Percentiles rank a stretch among this genome's conserved stretches.
Conservation (phyloP, 2,329 filamentous ascomycete species). For the Drechslerella dactyloides region DNA sequence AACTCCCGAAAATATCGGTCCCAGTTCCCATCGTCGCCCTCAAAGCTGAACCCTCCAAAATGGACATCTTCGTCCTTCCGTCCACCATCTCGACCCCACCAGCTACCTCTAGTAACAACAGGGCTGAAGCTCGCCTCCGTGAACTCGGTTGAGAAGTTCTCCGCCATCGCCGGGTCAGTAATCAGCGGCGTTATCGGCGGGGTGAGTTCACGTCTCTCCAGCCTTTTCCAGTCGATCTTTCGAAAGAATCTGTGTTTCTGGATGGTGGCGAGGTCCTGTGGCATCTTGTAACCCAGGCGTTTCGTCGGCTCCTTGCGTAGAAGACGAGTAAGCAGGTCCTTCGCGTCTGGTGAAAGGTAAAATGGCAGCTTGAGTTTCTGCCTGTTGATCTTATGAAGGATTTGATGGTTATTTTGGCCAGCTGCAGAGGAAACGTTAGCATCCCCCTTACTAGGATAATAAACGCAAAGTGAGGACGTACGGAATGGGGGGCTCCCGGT, state of each 20-base stretch:
- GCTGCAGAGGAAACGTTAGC: slow-evolving; percentile 55
- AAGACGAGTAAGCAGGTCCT: slow-evolving; percentile 87
- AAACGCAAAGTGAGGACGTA: slow-evolving; percentile 15
- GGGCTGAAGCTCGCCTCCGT: slow-evolving; percentile 84
- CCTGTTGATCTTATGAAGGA: slow-evolving; percentile 93
- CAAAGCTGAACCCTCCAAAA: slow-evolving; percentile 71
- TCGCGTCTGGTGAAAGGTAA: slow-evolving; percentile 87
- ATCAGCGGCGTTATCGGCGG: slow-evolving; percentile 92
- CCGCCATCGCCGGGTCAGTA: slow-evolving; percentile 91
- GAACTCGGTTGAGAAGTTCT: slow-evolving; percentile 95
- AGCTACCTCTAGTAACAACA: slow-evolving; percentile 60
- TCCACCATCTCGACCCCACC: slow-evolving; percentile 59
- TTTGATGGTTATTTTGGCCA: slow-evolving; percentile 89
- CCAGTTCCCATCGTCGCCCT: slow-evolving; percentile 35
- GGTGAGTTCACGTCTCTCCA: slow-evolving; percentile 80
- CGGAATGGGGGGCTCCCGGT: slow-evolving; percentile 87
- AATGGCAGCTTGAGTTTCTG: slow-evolving; percentile 89
- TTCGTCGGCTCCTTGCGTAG: slow-evolving; percentile 91
- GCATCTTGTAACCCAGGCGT: slow-evolving; percentile 84
- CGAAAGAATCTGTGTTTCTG: slow-evolving; percentile 96
- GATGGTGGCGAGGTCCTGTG: slow-evolving; percentile 82
- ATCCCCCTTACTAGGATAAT: background rate
- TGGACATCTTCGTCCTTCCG: slow-evolving; percentile 60
- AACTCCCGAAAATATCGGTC: slow-evolving; percentile 50
- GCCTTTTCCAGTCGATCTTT: slow-evolving; percentile 90